Percentiles rank a stretch among this genome's conserved stretches.
These are phyloP conservation scores for Colletotrichum sp. DNA, from an alignment of 2,329 filamentous ascomycete species.

Conservation along the genomic window DNA sequence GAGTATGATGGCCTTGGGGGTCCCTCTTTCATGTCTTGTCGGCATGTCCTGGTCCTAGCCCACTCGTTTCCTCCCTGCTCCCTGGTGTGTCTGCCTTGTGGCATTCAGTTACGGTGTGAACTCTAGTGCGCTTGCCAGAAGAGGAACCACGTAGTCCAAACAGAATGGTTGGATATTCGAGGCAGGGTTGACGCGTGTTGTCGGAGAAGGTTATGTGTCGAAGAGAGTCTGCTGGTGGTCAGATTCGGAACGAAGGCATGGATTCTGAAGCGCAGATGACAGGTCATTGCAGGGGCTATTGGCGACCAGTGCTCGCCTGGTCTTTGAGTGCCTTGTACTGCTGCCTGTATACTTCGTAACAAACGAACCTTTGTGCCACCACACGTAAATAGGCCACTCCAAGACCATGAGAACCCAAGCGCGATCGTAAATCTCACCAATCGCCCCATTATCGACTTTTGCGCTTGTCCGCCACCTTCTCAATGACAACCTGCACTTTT, in stretches of 20 bases:
- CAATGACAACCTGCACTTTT: not conserved
- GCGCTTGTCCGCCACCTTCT: not conserved
- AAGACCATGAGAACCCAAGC: not conserved
- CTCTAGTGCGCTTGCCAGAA: not conserved
- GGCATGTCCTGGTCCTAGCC: not conserved
- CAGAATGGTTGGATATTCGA: not conserved
- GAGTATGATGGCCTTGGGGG: not conserved
- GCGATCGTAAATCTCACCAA: not conserved
- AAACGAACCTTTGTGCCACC: not conserved
- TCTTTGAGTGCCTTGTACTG: not conserved
- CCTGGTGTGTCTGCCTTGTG: not conserved
- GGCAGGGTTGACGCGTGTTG: not conserved
- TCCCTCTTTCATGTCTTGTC: not conserved
- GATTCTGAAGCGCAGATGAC: not conserved
- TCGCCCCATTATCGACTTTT: not conserved
- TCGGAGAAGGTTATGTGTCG: not conserved
- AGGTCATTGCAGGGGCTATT: not conserved
- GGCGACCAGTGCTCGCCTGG: not conserved
- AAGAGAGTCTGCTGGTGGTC: not conserved
- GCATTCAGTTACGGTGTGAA: not conserved
- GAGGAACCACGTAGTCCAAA: not conserved
- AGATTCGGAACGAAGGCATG: not conserved
- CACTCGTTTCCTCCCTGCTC: not conserved
- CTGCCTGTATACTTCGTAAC: not conserved
- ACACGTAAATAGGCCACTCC: not conserved